Evolutionary conservation across 257 asterid genomes (phyloP).

Genomic region (Fraxinus quadrangulata): DNA sequence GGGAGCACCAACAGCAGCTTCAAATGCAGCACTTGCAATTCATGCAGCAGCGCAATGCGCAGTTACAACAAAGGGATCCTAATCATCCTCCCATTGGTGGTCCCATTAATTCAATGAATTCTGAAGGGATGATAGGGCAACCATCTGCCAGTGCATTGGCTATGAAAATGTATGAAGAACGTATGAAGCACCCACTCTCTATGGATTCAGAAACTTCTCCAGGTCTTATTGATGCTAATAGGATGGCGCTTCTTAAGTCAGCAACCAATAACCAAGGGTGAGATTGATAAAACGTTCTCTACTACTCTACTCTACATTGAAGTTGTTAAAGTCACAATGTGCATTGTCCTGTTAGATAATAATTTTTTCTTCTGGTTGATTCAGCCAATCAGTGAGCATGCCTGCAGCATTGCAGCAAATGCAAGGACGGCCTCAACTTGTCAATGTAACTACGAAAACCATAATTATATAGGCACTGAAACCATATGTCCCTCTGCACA

Average conservation of each 20-base stretch:
- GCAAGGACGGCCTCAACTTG: conserved; percentile 89
- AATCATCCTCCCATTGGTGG: conserved; percentile 88
- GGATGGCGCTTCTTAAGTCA: conserved; percentile 95
- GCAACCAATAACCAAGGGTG: conserved; percentile 94
- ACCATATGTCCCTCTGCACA: background rate
- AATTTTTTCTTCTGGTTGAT: conserved; percentile 38
- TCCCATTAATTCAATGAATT: conserved; percentile 69
- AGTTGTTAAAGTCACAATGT: background rate
- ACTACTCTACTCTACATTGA: conserved; percentile 17
- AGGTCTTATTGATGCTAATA: conserved; percentile 78
- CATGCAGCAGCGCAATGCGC: conserved; percentile 94
- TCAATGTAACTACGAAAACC: conserved; percentile 52
- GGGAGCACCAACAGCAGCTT: conserved; percentile 93
- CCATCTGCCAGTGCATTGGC: conserved; percentile 94
- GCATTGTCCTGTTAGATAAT: background rate
- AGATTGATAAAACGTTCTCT: conserved; percentile 23
- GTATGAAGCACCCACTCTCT: conserved; percentile 85
- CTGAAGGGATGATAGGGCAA: conserved; percentile 94
- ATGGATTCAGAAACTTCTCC: conserved; percentile 93
- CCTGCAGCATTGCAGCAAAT: conserved; percentile 96
- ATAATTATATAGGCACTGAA: background rate
- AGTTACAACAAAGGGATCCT: conserved; percentile 92
- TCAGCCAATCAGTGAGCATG: conserved; percentile 88
- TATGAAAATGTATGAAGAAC: conserved; percentile 95
- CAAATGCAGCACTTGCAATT: conserved; percentile 95